Percentiles rank a stretch among this genome's conserved stretches.
phyloP scores from a whole-genome alignment of 192 early-diverging fungal species.

The Entomortierella beljakovae region DNA sequence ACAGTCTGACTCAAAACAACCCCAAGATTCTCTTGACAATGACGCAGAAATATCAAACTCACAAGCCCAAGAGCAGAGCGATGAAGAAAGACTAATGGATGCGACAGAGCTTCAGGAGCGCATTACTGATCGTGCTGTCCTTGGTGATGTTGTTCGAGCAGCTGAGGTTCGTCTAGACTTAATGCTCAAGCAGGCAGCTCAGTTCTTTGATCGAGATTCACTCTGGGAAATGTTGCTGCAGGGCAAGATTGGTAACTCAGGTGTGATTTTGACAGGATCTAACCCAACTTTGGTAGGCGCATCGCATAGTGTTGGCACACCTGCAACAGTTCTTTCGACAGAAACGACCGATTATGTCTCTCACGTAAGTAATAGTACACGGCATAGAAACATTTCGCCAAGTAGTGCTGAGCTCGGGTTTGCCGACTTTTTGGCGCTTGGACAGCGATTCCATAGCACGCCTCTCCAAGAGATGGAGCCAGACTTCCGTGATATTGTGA shows the following conservation, averaged over 20 bases:
- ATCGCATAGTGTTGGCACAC: conserved; percentile 1
- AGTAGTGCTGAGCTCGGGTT: conserved; percentile 35
- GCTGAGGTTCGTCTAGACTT: conserved; percentile 43
- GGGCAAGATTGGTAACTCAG: conserved; percentile 49
- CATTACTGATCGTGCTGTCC: conserved; percentile 40
- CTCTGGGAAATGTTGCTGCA: conserved; percentile 54
- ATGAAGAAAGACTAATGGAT: conserved; percentile 40
- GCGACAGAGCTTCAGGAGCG: conserved; percentile 39
- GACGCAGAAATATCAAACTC: neutral
- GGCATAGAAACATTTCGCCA: conserved; percentile 5
- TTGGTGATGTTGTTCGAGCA: conserved; percentile 50
- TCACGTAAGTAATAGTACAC: neutral
- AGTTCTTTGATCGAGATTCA: conserved; percentile 54
- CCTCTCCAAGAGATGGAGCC: conserved; percentile 54
- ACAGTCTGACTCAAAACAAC: neutral
- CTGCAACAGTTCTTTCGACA: conserved; percentile 9
- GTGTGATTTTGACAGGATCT: conserved; percentile 24
- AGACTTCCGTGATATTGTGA: conserved; percentile 50
- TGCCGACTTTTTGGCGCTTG: conserved; percentile 57
- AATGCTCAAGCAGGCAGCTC: conserved; percentile 49
- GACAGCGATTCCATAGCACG: conserved; percentile 52
- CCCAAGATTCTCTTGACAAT: neutral
- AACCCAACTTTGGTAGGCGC: conserved; percentile 1
- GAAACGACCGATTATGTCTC: conserved; percentile 25
- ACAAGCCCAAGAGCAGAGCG: conserved; percentile 4